Conservation (phyloP, 352 stramenopile species). For the Blastocystis sp. region DNA sequence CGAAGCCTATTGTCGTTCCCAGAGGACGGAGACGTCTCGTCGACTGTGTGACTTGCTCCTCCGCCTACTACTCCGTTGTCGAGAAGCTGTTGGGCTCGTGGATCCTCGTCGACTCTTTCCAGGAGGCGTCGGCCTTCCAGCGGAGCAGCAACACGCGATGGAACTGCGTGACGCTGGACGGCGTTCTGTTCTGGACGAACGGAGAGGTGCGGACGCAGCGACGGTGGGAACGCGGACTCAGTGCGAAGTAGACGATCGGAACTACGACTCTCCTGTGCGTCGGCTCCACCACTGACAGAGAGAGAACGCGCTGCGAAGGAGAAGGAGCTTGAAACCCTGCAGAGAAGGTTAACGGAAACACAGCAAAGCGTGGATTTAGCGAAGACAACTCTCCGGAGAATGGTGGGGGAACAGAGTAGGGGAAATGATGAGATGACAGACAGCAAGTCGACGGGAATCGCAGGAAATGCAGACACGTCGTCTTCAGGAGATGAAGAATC, state of each 20-base stretch:
- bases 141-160: neutral
- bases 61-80: neutral
- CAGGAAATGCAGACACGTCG: too few species aligned
- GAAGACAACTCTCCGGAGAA: too few species aligned
- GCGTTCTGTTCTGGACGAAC: slow-evolving; percentile 1
- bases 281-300: neutral
- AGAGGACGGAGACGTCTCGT: neutral
- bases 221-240: neutral
- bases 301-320: neutral
- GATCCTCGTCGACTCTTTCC: neutral
- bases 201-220: slow-evolving; percentile 8
- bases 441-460: too few species aligned
- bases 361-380: neutral
- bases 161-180: slow-evolving; percentile 44
- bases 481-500: too few species aligned
- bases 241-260: neutral
- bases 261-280: neutral
- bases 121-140: neutral
- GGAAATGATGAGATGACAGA: too few species aligned
- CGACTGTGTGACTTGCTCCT: neutral
- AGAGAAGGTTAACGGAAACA: neutral
- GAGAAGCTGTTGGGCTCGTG: neutral
- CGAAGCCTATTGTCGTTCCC: neutral
- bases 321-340: neutral
- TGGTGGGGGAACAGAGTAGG: too few species aligned